Percentiles rank a stretch among this genome's conserved stretches.
Conservation (phyloP, 306 rosid genomes). For the Cicer judaicum region DNA sequence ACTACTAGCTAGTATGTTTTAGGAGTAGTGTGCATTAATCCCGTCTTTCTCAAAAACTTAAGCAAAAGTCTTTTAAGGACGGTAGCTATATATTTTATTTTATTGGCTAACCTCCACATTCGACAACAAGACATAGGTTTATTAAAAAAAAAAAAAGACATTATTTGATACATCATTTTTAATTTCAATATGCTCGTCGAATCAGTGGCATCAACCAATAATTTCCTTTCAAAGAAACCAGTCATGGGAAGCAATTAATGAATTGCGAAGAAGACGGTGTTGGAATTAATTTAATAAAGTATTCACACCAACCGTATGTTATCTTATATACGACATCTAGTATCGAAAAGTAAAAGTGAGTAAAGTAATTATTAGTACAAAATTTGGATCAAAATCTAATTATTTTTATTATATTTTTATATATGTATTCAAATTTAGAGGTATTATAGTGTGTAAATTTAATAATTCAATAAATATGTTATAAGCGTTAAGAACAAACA, state of each 20-base stretch:
- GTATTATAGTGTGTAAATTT: too few species aligned
- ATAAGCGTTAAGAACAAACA: too few species aligned
- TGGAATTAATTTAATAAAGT: too few species aligned
- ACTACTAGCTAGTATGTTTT: too few species aligned
- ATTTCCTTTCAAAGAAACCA: background rate
- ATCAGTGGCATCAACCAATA: background rate
- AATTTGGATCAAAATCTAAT: too few species aligned
- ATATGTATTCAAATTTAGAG: too few species aligned
- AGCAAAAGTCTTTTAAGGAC: background rate
- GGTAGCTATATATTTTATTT: background rate
- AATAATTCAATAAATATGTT: too few species aligned
- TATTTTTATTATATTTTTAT: too few species aligned
- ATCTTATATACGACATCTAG: too few species aligned
- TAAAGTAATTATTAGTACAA: too few species aligned
- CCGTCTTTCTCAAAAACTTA: background rate
- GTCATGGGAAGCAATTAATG: conserved; percentile 1
- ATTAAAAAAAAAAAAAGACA: background rate
- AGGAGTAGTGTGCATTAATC: background rate
- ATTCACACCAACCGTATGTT: too few species aligned
- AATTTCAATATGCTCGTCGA: background rate
- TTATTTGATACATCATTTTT: background rate
- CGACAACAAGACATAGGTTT: background rate
- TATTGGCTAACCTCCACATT: background rate
- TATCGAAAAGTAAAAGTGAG: too few species aligned
- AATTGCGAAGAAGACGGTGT: background rate